Percentiles rank a stretch among this genome's conserved stretches.
Evolutionary conservation across 2,329 filamentous ascomycete genomes (phyloP).

Genomic region (Zymoseptoria crescenta): DNA sequence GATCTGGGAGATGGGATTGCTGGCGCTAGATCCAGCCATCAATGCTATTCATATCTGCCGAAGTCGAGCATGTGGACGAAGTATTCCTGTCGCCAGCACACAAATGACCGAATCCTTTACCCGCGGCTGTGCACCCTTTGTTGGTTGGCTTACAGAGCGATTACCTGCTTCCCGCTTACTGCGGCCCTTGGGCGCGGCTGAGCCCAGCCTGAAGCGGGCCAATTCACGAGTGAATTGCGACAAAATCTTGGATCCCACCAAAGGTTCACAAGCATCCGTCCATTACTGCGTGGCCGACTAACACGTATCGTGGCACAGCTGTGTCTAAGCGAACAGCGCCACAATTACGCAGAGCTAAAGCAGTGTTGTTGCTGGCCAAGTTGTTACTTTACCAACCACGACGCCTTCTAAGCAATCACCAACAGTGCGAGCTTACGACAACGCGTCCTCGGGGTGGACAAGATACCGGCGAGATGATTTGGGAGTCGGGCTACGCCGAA

Average conservation of each 20-base stretch:
- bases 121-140: not conserved
- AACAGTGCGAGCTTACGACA: not conserved
- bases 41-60: not conserved
- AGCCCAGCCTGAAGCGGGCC: not conserved
- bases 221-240: too few relatives aligned
- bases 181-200: not conserved
- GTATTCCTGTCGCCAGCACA: not conserved
- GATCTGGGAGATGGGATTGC: not conserved
- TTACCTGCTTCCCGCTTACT: not conserved
- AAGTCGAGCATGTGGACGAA: not conserved
- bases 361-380: not conserved
- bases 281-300: not conserved
- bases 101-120: not conserved
- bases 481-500: not conserved
- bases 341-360: not conserved
- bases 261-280: too few relatives aligned
- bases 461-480: not conserved
- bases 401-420: not conserved
- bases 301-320: not conserved
- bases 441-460: not conserved
- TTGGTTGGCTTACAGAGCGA: not conserved
- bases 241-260: too few relatives aligned
- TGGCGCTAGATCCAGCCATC: not conserved
- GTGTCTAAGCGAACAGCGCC: not conserved
- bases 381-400: not conserved